These are phyloP conservation scores for Alternaria gansuensis DNA, from an alignment of 2,329 filamentous ascomycete genomes.

Conservation along the genomic window DNA sequence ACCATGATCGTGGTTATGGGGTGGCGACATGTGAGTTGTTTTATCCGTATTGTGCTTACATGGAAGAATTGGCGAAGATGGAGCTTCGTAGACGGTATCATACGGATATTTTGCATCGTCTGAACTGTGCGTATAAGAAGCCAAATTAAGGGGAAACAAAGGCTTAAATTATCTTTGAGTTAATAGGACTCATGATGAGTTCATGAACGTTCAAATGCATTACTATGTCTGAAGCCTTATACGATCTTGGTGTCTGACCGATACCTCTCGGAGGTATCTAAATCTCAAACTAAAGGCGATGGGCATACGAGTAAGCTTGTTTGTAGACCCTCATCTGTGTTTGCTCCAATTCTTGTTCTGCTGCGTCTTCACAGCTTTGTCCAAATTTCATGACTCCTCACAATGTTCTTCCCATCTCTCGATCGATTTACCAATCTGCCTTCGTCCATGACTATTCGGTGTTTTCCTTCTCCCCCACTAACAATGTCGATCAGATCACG, in stretches of 20 bases:
- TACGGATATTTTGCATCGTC: no score
- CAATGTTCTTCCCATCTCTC: conserved; percentile 3
- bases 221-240: not conserved
- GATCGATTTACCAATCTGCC: not conserved
- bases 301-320: not conserved
- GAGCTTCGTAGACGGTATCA: no score
- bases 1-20: not conserved
- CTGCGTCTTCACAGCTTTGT: not conserved
- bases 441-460: not conserved
- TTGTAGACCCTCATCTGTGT: not conserved
- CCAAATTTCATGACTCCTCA: conserved; percentile 2
- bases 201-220: not conserved
- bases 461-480: no score
- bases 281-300: not conserved
- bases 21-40: not conserved
- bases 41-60: not conserved
- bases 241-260: not conserved
- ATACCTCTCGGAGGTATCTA: not conserved
- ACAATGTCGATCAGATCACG: not conserved
- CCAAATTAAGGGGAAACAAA: no score
- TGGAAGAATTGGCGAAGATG: not conserved
- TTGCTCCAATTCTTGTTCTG: not conserved
- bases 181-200: no score
- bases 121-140: no score
- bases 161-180: no score